phyloP scores from a whole-genome alignment of 148 eudicot genomes.

The Rhododendron vialii region DNA sequence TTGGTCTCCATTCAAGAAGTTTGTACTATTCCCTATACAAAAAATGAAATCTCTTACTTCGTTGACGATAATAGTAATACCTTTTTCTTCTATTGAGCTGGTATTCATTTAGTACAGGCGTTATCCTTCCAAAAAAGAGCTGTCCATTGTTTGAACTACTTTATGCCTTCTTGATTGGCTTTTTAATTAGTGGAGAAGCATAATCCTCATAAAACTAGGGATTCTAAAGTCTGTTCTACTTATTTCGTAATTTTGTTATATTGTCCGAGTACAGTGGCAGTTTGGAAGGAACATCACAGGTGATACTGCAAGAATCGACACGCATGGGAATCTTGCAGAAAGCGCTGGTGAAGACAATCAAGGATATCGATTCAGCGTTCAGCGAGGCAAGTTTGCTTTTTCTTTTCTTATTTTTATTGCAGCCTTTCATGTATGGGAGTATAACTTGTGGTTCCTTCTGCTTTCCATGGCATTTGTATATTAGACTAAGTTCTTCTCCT shows the following conservation, averaged over 20 bases:
- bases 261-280: not conserved
- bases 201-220: not conserved
- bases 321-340: not conserved
- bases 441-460: not conserved
- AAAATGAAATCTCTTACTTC: not conserved
- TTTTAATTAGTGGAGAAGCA: not conserved
- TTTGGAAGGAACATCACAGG: not conserved
- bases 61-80: not conserved
- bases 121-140: not conserved
- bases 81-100: not conserved
- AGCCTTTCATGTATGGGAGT: not conserved
- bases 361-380: not conserved
- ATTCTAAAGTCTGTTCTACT: not conserved
- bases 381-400: not conserved
- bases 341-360: not conserved
- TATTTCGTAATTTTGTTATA: not conserved
- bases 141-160: not conserved
- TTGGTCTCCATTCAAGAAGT: too few relatives aligned
- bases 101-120: not conserved
- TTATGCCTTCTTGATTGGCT: not conserved
- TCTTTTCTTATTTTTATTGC: not conserved
- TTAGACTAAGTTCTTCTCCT: not conserved
- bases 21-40: not conserved
- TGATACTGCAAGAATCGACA: not conserved
- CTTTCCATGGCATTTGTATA: not conserved